Evolutionary conservation across 768 basidiomycete genomes (phyloP).

Genomic region (Serendipita sp.): DNA sequence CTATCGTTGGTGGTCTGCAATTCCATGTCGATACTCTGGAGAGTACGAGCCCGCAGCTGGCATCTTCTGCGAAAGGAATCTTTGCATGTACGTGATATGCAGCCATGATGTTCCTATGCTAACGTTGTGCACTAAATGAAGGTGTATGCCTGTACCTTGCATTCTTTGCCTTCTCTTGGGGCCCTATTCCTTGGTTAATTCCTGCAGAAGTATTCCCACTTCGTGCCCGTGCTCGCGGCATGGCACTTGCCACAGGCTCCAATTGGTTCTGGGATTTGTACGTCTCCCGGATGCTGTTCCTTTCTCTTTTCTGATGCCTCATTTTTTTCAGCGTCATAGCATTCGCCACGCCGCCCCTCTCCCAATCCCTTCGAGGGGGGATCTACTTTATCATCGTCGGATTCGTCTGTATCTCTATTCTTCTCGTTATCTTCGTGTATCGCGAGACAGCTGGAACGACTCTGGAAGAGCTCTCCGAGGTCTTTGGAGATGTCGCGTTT

Average conservation of each 20-base stretch:
- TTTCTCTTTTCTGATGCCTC: neutral
- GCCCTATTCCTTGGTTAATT: conserved; percentile 38
- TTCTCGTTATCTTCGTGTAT: conserved; percentile 33
- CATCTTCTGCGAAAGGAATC: conserved; percentile 25
- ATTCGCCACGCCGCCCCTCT: conserved; percentile 42
- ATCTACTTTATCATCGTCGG: conserved; percentile 38
- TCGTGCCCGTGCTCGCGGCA: conserved; percentile 20
- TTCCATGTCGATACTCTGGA: conserved; percentile 14
- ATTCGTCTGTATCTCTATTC: conserved; percentile 30
- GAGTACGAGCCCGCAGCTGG: conserved; percentile 1
- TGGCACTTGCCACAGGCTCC: conserved; percentile 20
- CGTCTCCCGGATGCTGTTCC: neutral
- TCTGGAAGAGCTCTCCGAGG: conserved; percentile 34
- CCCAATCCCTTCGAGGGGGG: conserved; percentile 31
- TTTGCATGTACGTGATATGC: conserved; percentile 6
- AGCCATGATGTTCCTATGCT: neutral
- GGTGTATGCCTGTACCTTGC: conserved; percentile 16
- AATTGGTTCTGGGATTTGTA: conserved; percentile 22
- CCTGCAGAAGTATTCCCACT: conserved; percentile 33
- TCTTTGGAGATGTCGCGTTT: conserved; percentile 28
- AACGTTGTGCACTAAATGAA: conserved; percentile 16
- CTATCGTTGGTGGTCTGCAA: conserved; percentile 5
- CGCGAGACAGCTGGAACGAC: conserved; percentile 34
- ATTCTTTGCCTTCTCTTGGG: conserved; percentile 25
- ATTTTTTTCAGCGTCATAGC: conserved; percentile 24